These are phyloP conservation scores for Malus asiatica DNA, from an alignment of 306 rosid genomes.

Conservation along the genomic window DNA sequence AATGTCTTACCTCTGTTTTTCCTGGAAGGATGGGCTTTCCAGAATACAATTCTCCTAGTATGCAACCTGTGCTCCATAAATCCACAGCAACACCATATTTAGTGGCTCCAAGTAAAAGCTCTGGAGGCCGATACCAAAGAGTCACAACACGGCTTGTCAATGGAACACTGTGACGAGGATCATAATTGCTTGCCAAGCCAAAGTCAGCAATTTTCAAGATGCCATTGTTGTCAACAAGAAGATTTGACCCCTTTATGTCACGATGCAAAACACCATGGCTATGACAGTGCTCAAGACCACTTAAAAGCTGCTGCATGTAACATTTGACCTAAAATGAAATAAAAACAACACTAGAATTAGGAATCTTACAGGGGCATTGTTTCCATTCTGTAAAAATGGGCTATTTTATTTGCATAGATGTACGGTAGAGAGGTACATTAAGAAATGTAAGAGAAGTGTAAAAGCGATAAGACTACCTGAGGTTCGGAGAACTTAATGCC, in stretches of 20 bases:
- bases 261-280: conserved; percentile 87
- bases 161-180: conserved; percentile 55
- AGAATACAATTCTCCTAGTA: conserved; percentile 78
- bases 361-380: not conserved
- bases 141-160: conserved; percentile 93
- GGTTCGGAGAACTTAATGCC: conserved; percentile 71
- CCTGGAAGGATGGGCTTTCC: conserved; percentile 93
- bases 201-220: conserved; percentile 89
- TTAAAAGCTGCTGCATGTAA: conserved; percentile 88
- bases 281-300: conserved; percentile 87
- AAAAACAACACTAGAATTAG: conserved; percentile 18
- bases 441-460: not conserved
- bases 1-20: conserved; percentile 75
- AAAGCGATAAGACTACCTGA: conserved; percentile 44
- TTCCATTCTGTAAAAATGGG: not conserved
- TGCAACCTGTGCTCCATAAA: conserved; percentile 93
- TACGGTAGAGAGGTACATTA: not conserved
- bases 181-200: conserved; percentile 76
- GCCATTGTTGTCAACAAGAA: conserved; percentile 72
- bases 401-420: not conserved
- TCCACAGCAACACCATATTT: conserved; percentile 88
- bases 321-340: conserved; percentile 61
- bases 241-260: conserved; percentile 97
- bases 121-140: conserved; percentile 97
- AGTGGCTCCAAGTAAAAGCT: conserved; percentile 88